Percentiles rank a stretch among this genome's conserved stretches.
phyloP scores from a whole-genome alignment of 208 protist species.

The Crithidia expoeki region DNA sequence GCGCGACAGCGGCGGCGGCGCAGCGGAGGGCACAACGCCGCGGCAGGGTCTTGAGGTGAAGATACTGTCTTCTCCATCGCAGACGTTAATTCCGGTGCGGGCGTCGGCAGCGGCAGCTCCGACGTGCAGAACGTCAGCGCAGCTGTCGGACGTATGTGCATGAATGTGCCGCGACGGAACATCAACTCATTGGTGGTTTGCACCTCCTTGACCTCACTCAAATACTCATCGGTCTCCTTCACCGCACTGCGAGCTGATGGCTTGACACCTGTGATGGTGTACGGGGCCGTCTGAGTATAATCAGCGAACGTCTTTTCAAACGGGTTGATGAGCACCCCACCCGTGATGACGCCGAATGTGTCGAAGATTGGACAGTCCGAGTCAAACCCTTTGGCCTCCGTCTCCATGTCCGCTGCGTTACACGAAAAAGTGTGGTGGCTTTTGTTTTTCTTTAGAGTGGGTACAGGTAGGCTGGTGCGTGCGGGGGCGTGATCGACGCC shows the following conservation, averaged over 20 bases:
- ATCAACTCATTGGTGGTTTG: constrained; percentile 18
- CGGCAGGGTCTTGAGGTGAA: background rate
- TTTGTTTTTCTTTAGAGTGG: background rate
- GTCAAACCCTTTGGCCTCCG: constrained; percentile 4
- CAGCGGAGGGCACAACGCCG: background rate
- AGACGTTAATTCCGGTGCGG: background rate
- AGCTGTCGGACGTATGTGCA: constrained; percentile 12
- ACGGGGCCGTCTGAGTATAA: constrained; percentile 41
- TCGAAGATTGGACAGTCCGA: constrained; percentile 65
- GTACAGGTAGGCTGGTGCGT: background rate
- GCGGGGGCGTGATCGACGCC: constrained; percentile 29
- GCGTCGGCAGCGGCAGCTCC: constrained; percentile 20
- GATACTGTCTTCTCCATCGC: background rate
- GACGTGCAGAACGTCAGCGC: constrained; percentile 30
- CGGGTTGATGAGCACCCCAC: constrained; percentile 65
- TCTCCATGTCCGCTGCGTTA: background rate
- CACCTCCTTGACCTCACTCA: background rate
- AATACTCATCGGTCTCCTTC: background rate
- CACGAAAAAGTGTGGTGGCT: background rate
- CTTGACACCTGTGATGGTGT: constrained; percentile 20
- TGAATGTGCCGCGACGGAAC: constrained; percentile 17
- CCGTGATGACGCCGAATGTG: constrained; percentile 63
- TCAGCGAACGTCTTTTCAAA: constrained; percentile 43
- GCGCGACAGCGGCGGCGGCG: background rate
- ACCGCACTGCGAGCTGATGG: background rate